Evolutionary conservation across 345 rosid species (phyloP).

Genomic region (Eutrema heterophyllum): DNA sequence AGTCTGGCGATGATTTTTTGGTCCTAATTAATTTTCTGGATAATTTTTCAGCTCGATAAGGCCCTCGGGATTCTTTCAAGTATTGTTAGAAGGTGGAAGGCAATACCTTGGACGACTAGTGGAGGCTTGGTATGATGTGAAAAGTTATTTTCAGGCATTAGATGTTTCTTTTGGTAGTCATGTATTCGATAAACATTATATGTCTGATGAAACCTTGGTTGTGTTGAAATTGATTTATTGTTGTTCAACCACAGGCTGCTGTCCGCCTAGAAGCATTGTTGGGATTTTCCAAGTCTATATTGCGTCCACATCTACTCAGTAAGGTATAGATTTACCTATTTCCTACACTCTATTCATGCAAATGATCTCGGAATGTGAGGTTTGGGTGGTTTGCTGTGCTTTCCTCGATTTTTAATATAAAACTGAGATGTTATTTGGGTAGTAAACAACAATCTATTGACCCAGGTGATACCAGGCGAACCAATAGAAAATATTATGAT

Average conservation of each 20-base stretch:
- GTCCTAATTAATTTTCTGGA: not conserved
- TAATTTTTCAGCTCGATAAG: constrained; percentile 41
- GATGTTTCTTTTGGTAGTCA: constrained; percentile 2
- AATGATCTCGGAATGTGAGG: constrained; percentile 7
- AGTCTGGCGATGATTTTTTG: not conserved
- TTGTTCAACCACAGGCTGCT: constrained; percentile 45
- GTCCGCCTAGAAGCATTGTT: constrained; percentile 52
- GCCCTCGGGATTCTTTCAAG: constrained; percentile 46
- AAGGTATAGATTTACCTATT: constrained; percentile 35
- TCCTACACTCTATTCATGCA: not conserved
- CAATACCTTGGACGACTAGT: constrained; percentile 67
- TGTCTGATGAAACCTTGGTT: not conserved
- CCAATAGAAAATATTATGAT: constrained; percentile 64
- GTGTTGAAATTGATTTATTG: not conserved
- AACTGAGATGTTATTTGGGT: not conserved
- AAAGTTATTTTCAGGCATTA: not conserved
- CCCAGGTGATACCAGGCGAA: constrained; percentile 48
- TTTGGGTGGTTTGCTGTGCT: not conserved
- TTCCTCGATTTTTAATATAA: not conserved
- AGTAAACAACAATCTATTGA: not conserved
- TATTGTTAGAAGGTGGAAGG: constrained; percentile 54
- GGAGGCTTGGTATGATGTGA: constrained; percentile 64
- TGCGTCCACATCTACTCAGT: constrained; percentile 54
- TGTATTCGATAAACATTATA: not conserved
- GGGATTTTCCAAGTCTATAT: constrained; percentile 50